Conservation (phyloP, 192 early-diverging fungal genomes). For the Coemansia sp. region DNA sequence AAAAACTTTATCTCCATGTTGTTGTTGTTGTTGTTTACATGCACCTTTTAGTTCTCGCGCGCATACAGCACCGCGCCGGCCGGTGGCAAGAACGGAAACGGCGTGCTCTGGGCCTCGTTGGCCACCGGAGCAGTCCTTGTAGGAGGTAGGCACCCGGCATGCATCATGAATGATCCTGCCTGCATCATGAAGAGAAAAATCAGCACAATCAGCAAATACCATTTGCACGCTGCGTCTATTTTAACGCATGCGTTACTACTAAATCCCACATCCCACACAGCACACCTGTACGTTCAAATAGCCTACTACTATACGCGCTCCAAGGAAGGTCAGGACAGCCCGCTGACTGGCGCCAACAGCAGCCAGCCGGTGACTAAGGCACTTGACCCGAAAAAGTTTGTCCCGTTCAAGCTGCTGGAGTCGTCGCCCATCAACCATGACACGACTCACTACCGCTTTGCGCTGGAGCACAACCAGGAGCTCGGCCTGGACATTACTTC, state of each 20-base stretch:
- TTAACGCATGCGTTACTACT: neutral
- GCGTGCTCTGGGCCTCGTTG: constrained; percentile 43
- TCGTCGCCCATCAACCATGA: constrained; percentile 68
- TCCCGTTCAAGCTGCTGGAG: constrained; percentile 48
- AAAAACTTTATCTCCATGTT: neutral
- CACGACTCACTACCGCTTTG: constrained; percentile 67
- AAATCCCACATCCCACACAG: constrained; percentile 3
- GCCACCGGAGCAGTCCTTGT: constrained; percentile 48
- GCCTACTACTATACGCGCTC: constrained; percentile 48
- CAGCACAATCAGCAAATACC: neutral
- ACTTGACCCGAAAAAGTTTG: constrained; percentile 49
- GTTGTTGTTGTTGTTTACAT: neutral
- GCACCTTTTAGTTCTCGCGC: constrained; percentile 33
- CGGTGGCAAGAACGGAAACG: constrained; percentile 24
- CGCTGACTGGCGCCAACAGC: neutral
- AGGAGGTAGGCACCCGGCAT: constrained; percentile 37
- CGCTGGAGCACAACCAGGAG: constrained; percentile 63
- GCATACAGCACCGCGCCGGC: constrained; percentile 44
- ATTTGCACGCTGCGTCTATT: neutral
- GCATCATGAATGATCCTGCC: neutral
- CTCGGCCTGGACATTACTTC: constrained; percentile 74
- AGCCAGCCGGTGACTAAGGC: constrained; percentile 21
- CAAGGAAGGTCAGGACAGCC: constrained; percentile 13
- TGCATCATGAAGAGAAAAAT: neutral
- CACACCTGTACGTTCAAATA: constrained; percentile 15